Conservation (phyloP, 2,329 filamentous ascomycete species). For the Tolypocladium cylindrosporum region DNA sequence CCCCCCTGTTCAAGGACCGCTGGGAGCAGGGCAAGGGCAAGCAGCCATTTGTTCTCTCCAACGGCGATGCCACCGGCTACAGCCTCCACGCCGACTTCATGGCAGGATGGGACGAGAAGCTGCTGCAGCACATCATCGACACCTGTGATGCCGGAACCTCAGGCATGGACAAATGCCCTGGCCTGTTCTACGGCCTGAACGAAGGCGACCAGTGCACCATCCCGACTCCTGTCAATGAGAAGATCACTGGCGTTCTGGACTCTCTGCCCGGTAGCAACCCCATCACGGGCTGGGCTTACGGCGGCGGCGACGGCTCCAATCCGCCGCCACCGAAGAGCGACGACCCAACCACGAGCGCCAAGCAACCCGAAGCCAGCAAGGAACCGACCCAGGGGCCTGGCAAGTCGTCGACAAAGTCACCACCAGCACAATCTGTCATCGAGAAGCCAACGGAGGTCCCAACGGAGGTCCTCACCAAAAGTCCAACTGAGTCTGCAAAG, state of each 20-base stretch:
- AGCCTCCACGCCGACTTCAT: conserved; percentile 64
- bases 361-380: not conserved
- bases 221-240: conserved; percentile 33
- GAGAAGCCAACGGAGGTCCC: not conserved
- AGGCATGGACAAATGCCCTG: conserved; percentile 54
- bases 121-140: conserved; percentile 57
- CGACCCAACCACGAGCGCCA: not conserved
- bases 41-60: conserved; percentile 59
- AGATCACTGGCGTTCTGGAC: conserved; percentile 30
- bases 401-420: not conserved
- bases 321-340: not conserved
- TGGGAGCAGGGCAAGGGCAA: conserved; percentile 44
- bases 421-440: not conserved
- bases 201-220: conserved; percentile 46
- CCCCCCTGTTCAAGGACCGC: conserved; percentile 37
- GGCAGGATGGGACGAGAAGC: conserved; percentile 58
- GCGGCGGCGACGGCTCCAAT: conserved; percentile 13
- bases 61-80: conserved; percentile 62
- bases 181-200: conserved; percentile 44
- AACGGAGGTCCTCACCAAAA: not conserved
- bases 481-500: conserved; percentile 3
- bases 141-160: conserved; percentile 50
- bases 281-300: conserved; percentile 40
- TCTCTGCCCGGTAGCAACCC: conserved; percentile 46
- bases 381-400: not conserved